Evolutionary conservation across 257 asterid genomes (phyloP).

Genomic region (Sherardia arvensis): DNA sequence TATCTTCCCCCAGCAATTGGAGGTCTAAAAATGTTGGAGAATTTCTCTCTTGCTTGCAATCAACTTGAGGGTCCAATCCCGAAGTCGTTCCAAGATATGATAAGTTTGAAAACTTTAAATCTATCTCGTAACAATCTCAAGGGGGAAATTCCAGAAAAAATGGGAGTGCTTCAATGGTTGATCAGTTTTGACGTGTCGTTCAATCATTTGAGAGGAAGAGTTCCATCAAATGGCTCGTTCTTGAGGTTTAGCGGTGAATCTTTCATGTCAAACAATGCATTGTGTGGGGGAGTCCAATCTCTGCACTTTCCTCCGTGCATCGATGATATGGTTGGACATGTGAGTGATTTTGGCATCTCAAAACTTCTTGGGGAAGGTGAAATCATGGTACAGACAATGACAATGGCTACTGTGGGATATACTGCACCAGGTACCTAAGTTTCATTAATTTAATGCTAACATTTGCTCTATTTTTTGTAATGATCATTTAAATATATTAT

Average conservation of each 20-base stretch:
- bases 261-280: neutral
- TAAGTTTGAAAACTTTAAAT: neutral
- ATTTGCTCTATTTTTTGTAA: too few relatives aligned
- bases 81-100: neutral
- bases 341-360: too few relatives aligned
- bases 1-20: neutral
- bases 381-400: too few relatives aligned
- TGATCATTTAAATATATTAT: too few relatives aligned
- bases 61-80: neutral
- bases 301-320: neutral
- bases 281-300: neutral
- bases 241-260: neutral
- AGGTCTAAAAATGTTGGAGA: too few relatives aligned
- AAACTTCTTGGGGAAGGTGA: too few relatives aligned
- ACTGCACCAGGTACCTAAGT: too few relatives aligned
- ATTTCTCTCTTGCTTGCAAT: neutral
- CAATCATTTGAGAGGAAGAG: too few relatives aligned
- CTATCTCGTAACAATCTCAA: neutral
- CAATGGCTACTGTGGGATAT: too few relatives aligned
- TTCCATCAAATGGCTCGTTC: neutral
- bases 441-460: too few relatives aligned
- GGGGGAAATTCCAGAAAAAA: neutral
- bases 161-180: neutral
- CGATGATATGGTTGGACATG: too few relatives aligned
- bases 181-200: too few relatives aligned